These are phyloP conservation scores for Collybiopsis confluens DNA, from an alignment of 768 basidiomycete genomes.

Conservation along the genomic window DNA sequence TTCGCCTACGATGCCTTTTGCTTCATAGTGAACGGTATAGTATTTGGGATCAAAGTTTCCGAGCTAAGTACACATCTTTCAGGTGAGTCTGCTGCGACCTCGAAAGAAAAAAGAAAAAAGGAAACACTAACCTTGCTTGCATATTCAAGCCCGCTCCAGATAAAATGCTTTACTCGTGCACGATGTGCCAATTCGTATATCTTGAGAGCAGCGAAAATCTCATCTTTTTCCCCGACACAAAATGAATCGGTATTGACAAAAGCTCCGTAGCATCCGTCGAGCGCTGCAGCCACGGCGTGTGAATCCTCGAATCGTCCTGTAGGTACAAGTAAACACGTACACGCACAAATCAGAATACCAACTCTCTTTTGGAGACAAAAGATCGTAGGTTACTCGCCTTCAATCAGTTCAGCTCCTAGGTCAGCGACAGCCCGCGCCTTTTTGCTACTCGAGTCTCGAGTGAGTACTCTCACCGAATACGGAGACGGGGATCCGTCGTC, in stretches of 20 bases:
- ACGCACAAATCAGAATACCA: background rate
- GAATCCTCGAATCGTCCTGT: slow-evolving; percentile 11
- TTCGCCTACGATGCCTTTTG: slow-evolving; percentile 36
- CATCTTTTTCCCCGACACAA: slow-evolving; percentile 1
- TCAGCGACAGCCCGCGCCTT: slow-evolving; percentile 30
- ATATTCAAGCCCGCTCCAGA: slow-evolving; percentile 6
- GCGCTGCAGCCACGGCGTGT: slow-evolving; percentile 21
- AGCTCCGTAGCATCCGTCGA: slow-evolving; percentile 28
- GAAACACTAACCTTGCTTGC: background rate
- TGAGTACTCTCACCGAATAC: slow-evolving; percentile 38
- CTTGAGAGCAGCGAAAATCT: slow-evolving; percentile 3
- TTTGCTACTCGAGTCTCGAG: slow-evolving; percentile 27
- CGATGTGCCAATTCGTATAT: slow-evolving; percentile 2
- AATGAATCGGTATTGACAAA: slow-evolving; percentile 14
- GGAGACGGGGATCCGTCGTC: slow-evolving; percentile 37
- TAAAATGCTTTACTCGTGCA: slow-evolving; percentile 3
- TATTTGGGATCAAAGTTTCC: slow-evolving; percentile 17
- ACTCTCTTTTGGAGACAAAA: too few species aligned
- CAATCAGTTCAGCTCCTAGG: slow-evolving; percentile 26
- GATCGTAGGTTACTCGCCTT: too few species aligned
- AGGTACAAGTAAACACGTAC: background rate
- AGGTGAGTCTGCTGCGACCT: background rate
- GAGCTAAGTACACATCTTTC: background rate
- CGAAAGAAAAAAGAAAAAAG: too few species aligned
- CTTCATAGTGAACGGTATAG: slow-evolving; percentile 36